These are phyloP conservation scores for Oryza officinalis DNA, from an alignment of 176 grass and related monocot genomes.

Conservation along the genomic window DNA sequence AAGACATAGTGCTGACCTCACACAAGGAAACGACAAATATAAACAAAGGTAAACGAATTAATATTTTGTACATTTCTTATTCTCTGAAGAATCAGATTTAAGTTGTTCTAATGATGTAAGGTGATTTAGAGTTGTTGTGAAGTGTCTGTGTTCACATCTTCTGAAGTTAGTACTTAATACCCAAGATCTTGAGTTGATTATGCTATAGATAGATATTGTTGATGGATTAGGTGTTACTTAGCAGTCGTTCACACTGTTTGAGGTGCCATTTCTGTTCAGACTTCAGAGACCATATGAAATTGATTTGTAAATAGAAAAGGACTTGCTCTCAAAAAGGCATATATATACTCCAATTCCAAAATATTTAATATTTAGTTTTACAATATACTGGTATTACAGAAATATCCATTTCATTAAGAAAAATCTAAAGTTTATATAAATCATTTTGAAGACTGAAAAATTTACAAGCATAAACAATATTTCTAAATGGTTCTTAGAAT, in stretches of 20 bases:
- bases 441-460: not conserved
- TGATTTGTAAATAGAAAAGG: slow-evolving; percentile 11
- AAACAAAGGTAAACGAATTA: not conserved
- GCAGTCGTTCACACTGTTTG: slow-evolving; percentile 2
- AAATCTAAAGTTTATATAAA: not conserved
- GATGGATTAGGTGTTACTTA: not conserved
- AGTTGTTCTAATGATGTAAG: not conserved
- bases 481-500: not conserved
- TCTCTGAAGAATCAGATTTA: slow-evolving; percentile 4
- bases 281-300: slow-evolving; percentile 6
- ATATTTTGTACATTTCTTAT: not conserved
- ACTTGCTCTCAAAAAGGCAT: not conserved
- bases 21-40: slow-evolving; percentile 16
- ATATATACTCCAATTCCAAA: not conserved
- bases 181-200: not conserved
- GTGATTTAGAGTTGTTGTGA: slow-evolving; percentile 9
- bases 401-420: not conserved
- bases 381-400: not conserved
- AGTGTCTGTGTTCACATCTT: slow-evolving; percentile 21
- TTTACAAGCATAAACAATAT: not conserved
- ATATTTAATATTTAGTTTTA: not conserved
- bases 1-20: not conserved
- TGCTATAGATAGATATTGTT: not conserved
- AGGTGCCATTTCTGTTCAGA: not conserved
- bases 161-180: slow-evolving; percentile 8